phyloP scores from a whole-genome alignment of 441 rosid genomes.

The Sinapis alba region DNA sequence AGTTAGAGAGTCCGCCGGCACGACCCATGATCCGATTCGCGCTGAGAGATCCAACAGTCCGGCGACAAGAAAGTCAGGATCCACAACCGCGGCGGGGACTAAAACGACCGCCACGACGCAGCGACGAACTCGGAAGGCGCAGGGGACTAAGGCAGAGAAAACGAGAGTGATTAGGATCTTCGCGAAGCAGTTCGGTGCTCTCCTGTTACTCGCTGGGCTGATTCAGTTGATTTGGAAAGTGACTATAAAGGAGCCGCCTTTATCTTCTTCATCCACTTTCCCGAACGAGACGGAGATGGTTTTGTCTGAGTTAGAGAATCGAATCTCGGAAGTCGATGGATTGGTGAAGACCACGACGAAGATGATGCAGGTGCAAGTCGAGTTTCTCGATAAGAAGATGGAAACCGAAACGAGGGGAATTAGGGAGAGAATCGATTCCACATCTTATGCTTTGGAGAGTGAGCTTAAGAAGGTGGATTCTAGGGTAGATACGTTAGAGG shows the following conservation, averaged over 20 bases:
- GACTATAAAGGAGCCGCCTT: slow-evolving; percentile 36
- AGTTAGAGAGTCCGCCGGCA: too few species aligned
- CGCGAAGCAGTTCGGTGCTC: slow-evolving; percentile 61
- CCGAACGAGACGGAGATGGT: slow-evolving; percentile 39
- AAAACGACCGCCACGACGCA: slow-evolving; percentile 53
- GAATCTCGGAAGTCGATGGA: slow-evolving; percentile 75
- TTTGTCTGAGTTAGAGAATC: slow-evolving; percentile 67
- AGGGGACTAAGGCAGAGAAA: slow-evolving; percentile 48
- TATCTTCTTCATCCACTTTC: slow-evolving; percentile 21
- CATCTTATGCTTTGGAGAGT: slow-evolving; percentile 38
- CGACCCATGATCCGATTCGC: too few species aligned
- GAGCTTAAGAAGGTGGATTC: slow-evolving; percentile 56
- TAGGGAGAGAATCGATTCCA: slow-evolving; percentile 56
- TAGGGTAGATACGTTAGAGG: slow-evolving; percentile 43
- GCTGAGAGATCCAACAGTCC: too few species aligned
- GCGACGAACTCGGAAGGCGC: slow-evolving; percentile 59
- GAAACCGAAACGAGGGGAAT: slow-evolving; percentile 57
- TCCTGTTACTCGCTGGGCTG: slow-evolving; percentile 37
- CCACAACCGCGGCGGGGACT: too few species aligned
- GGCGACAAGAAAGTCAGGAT: slow-evolving; percentile 55
- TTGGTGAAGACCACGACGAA: slow-evolving; percentile 65
- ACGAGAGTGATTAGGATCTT: slow-evolving; percentile 60
- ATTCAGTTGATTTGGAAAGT: slow-evolving; percentile 32
- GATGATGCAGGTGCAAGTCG: slow-evolving; percentile 91
- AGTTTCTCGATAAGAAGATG: slow-evolving; percentile 73